Conservation (phyloP, 139 green algal genomes). For the Astrephomene gubernaculifera region DNA sequence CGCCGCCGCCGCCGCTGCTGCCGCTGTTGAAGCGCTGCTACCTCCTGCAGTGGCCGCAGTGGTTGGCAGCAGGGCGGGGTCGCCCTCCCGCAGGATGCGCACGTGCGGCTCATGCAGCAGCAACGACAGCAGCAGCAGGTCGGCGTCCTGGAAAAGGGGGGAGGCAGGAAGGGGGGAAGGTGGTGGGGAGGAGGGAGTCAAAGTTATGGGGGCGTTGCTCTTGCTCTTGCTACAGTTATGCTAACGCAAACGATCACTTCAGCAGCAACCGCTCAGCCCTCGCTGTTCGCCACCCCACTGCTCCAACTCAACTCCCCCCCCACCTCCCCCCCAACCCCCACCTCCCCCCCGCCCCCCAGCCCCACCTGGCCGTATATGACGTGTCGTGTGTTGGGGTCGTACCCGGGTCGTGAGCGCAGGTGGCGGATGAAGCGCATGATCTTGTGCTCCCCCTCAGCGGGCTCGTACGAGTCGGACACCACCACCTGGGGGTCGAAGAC, state of each 20-base stretch:
- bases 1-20: neutral
- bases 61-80: neutral
- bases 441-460: conserved; percentile 95
- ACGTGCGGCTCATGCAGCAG: conserved; percentile 93
- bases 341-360: neutral
- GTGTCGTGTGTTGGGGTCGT: conserved; percentile 75
- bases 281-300: no score
- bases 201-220: no score
- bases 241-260: no score
- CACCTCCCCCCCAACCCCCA: neutral
- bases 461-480: conserved; percentile 79
- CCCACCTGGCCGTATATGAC: conserved; percentile 88
- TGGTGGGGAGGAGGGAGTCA: no score
- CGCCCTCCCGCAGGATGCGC: conserved; percentile 83
- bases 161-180: neutral
- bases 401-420: conserved; percentile 47
- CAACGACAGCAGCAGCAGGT: conserved; percentile 92
- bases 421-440: conserved; percentile 94
- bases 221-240: no score
- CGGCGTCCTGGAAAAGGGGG: conserved; percentile 76
- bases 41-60: neutral
- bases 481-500: conserved; percentile 78
- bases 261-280: no score
- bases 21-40: neutral
- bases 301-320: no score